Evolutionary conservation across 2,329 filamentous ascomycete species (phyloP).

Genomic region (Alternaria hordeiaustralica): DNA sequence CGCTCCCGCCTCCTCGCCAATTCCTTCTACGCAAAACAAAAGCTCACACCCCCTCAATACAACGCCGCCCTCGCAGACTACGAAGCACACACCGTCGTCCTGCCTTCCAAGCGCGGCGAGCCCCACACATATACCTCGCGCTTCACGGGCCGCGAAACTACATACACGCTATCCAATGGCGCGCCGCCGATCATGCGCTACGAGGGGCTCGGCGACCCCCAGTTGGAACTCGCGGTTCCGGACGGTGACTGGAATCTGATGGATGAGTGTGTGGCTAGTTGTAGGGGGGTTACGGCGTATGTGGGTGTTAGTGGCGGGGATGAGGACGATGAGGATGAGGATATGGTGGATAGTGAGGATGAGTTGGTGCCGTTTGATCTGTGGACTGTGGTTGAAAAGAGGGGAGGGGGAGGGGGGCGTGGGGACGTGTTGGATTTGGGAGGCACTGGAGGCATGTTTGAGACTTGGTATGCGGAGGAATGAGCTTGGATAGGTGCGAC

Average conservation of each 20-base stretch:
- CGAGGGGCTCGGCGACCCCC: slow-evolving; percentile 16
- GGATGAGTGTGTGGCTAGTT: slow-evolving; percentile 27
- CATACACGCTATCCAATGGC: slow-evolving; percentile 21
- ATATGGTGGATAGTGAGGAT: slow-evolving; percentile 4
- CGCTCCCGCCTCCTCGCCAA: slow-evolving; percentile 10
- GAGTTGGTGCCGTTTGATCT: slow-evolving; percentile 24
- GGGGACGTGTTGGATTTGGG: slow-evolving; percentile 1
- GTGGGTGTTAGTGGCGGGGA: neutral
- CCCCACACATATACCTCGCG: neutral
- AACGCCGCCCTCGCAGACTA: neutral
- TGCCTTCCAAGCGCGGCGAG: neutral
- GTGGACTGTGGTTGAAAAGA: slow-evolving; percentile 19
- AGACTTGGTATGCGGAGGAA: slow-evolving; percentile 6
- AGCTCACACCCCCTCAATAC: neutral
- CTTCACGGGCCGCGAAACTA: neutral
- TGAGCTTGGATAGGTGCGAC: neutral
- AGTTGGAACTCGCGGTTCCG: slow-evolving; percentile 1
- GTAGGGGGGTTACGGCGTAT: slow-evolving; percentile 20
- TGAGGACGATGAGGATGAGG: neutral
- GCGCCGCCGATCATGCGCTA: slow-evolving; percentile 19
- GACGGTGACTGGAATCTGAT: slow-evolving; percentile 7
- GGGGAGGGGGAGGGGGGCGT: neutral
- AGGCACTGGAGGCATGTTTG: slow-evolving; percentile 17
- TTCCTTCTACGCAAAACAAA: neutral
- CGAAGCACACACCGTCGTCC: neutral